Evolutionary conservation across 345 rosid genomes (phyloP).

Genomic region (Murraya paniculata): DNA sequence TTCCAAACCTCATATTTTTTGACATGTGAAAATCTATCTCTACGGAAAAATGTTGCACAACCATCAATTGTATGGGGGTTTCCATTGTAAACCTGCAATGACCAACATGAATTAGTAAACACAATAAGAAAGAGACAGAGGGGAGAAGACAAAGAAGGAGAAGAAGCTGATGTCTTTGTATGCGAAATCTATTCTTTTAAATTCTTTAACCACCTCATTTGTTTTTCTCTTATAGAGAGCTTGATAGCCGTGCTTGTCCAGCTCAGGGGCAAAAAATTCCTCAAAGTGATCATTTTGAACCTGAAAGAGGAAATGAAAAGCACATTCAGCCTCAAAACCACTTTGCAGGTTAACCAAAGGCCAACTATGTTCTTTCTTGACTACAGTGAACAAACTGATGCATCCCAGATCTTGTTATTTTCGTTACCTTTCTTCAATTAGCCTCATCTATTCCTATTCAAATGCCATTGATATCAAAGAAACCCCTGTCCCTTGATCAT

Average conservation of each 20-base stretch:
- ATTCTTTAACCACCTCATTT: slow-evolving; percentile 57
- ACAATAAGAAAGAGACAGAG: background rate
- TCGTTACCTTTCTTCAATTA: background rate
- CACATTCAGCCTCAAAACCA: background rate
- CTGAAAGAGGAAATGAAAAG: slow-evolving; percentile 36
- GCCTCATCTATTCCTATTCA: background rate
- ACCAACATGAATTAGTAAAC: slow-evolving; percentile 3
- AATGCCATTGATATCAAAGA: background rate
- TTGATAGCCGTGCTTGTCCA: slow-evolving; percentile 95
- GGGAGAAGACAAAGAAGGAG: background rate
- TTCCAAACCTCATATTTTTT: slow-evolving; percentile 89
- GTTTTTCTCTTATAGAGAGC: slow-evolving; percentile 89
- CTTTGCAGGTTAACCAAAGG: background rate
- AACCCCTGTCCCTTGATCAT: background rate
- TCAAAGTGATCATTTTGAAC: slow-evolving; percentile 94
- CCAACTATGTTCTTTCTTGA: background rate
- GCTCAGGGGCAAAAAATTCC: slow-evolving; percentile 84
- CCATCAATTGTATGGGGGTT: slow-evolving; percentile 69
- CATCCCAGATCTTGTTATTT: background rate
- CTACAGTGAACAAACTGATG: background rate
- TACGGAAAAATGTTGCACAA: slow-evolving; percentile 92
- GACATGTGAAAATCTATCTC: slow-evolving; percentile 95
- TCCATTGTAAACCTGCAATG: slow-evolving; percentile 67
- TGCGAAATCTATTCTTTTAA: no score
- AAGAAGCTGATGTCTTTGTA: background rate